These are phyloP conservation scores for Vicia sativa DNA, from an alignment of 306 rosid genomes.

Conservation along the genomic window DNA sequence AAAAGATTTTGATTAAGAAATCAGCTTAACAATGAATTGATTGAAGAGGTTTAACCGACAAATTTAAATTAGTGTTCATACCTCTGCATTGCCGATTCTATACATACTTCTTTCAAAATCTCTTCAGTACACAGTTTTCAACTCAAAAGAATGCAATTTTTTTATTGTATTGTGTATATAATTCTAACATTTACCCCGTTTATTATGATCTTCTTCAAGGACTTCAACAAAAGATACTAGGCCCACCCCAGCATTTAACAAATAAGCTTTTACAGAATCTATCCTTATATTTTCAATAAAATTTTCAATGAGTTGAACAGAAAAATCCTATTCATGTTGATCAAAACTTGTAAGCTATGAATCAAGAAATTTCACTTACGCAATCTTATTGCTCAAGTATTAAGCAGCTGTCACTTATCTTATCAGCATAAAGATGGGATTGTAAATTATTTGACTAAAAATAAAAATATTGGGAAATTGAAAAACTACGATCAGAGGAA, in stretches of 20 bases:
- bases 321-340: background rate
- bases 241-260: constrained; percentile 10
- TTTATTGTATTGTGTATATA: background rate
- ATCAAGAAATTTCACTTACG: constrained; percentile 23
- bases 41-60: constrained; percentile 3
- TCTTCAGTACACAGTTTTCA: constrained; percentile 20
- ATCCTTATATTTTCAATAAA: constrained; percentile 22
- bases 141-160: background rate
- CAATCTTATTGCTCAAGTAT: constrained; percentile 16
- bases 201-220: constrained; percentile 22
- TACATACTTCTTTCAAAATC: constrained; percentile 28
- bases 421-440: constrained; percentile 19
- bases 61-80: constrained; percentile 9
- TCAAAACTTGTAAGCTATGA: constrained; percentile 20
- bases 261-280: constrained; percentile 7
- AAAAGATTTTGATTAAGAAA: constrained; percentile 28
- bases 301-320: background rate
- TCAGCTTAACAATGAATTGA: constrained; percentile 9
- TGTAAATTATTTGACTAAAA: constrained; percentile 6
- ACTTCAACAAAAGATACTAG: constrained; percentile 11
- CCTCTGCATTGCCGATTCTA: constrained; percentile 5
- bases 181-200: constrained; percentile 22
- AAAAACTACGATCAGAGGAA: constrained; percentile 12
- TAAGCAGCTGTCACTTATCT: constrained; percentile 5
- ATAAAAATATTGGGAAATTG: constrained; percentile 1